phyloP scores from a whole-genome alignment of 2,329 filamentous ascomycete species.

The Sarocladium strictum region DNA sequence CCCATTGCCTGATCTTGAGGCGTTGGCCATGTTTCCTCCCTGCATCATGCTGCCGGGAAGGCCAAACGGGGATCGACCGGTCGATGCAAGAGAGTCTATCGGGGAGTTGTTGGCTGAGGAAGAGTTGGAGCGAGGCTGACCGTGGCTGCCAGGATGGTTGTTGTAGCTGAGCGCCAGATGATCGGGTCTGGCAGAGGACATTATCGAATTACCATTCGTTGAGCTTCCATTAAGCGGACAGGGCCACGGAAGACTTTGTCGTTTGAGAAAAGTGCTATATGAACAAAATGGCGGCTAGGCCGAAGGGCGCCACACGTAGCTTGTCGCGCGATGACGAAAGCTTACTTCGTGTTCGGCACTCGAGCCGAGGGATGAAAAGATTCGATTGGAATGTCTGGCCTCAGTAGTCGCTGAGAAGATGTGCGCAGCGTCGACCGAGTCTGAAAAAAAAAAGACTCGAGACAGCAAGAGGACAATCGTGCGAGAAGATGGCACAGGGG shows the following conservation, averaged over 20 bases:
- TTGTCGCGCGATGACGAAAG: background rate
- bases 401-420: background rate
- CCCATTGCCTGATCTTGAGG: slow-evolving; percentile 75
- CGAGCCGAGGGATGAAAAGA: background rate
- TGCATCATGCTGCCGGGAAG: slow-evolving; percentile 57
- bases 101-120: slow-evolving; percentile 77
- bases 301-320: background rate
- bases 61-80: slow-evolving; percentile 53
- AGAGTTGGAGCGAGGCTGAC: slow-evolving; percentile 66
- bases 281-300: background rate
- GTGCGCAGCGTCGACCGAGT: background rate
- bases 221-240: slow-evolving; percentile 1
- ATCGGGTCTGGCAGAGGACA: slow-evolving; percentile 83
- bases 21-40: slow-evolving; percentile 52
- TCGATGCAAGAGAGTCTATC: slow-evolving; percentile 59
- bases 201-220: slow-evolving; percentile 56
- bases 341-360: slow-evolving; percentile 1
- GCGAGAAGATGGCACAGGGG: background rate
- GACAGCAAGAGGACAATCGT: background rate
- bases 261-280: slow-evolving; percentile 1
- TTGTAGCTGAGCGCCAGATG: slow-evolving; percentile 82
- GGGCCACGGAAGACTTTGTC: background rate
- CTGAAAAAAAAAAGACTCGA: background rate
- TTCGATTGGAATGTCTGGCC: background rate
- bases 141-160: slow-evolving; percentile 52